Evolutionary conservation across 495 filamentous ascomycete genomes (phyloP), one percentile per base, ranked within the genome.

Genomic region (Neurospora sp.): DNA sequence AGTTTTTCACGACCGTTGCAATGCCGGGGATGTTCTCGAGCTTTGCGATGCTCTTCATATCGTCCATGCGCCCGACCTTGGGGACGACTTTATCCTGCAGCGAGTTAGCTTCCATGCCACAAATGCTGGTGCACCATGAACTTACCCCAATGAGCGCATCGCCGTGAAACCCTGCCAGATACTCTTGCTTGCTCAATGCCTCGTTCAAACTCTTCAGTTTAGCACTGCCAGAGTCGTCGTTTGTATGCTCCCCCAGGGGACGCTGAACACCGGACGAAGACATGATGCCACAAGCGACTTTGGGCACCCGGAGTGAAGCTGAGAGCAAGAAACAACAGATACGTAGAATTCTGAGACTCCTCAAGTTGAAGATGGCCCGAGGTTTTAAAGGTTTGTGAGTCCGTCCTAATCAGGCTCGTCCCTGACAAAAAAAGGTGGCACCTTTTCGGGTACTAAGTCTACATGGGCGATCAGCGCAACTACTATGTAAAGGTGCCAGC

Each of bases 121-220:
- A 53, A 53, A 18, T 11, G 46, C 1, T 22, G 46, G 46, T 53
- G 46, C n/a, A 53, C 9, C 46, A 16, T 68, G 27, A 20, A 66
- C 70, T 66, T 18, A 71, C 70, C 27, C 71, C 39, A n/a, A 72
- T 72, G 20, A 72, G 71, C 5, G 48, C 22, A 69, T 72, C 71
- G 20, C 71, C 71, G 59, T 72, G 71, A 35, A 72, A 72, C 20
- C 71, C 59, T 18, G 71, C 61, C 4, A 69, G 12, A 22, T 72
- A 72, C 27, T 9, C 5, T 59, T 71, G 70, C 9, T 40, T 71
- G 70, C 59, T 37, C 46, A 71, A 14, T 12, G 18, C 42, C 42
- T 73, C 61, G 27, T 69, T 42, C 61, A 39, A 48, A 31, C 41
- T 69, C 41, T 73, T 27, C 18, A 73, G 31, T 5, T 27, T 0